Percentiles rank a stretch among this genome's conserved stretches.
phyloP scores from a whole-genome alignment of 768 basidiomycete species.

The Cystofilobasidium bisporidii region DNA sequence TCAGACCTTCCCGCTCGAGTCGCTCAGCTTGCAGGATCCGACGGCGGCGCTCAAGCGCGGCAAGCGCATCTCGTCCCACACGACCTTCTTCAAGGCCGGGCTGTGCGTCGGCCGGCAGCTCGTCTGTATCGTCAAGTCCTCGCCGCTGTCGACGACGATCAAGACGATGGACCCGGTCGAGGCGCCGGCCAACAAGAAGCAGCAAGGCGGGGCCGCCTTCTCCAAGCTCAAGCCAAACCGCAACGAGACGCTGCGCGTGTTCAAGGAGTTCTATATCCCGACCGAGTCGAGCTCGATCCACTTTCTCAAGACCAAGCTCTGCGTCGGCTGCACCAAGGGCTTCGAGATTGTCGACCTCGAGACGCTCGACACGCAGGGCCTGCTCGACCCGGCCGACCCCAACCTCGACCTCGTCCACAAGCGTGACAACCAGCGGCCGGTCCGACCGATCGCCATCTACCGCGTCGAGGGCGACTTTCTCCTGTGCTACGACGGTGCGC shows the following conservation, averaged over 20 bases:
- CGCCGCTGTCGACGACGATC: conserved; percentile 89
- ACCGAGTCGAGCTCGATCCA: conserved; percentile 94
- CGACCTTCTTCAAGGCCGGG: conserved; percentile 95
- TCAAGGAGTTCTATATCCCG: conserved; percentile 99
- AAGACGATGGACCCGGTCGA: conserved; percentile 96
- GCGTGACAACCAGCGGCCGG: conserved; percentile 49
- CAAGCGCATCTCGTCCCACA: conserved; percentile 89
- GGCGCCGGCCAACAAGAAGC: conserved; percentile 49
- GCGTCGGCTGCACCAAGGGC: conserved; percentile 91
- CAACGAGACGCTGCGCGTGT: conserved; percentile 71
- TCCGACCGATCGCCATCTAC: conserved; percentile 91
- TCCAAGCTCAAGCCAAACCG: conserved; percentile 86
- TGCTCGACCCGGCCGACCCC: conserved; percentile 84
- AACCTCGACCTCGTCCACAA: conserved; percentile 88
- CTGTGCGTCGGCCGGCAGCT: conserved; percentile 80
- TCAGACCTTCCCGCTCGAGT: conserved; percentile 88
- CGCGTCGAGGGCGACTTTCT: conserved; percentile 93
- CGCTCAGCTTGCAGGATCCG: conserved; percentile 80
- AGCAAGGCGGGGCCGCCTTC: conserved; percentile 49
- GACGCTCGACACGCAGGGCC: conserved; percentile 88
- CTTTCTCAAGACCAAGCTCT: conserved; percentile 92
- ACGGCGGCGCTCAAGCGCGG: conserved; percentile 83
- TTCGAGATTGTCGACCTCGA: conserved; percentile 98
- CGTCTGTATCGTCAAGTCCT: conserved; percentile 94
- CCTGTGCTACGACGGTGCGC: conserved; percentile 88